Conservation (phyloP, 2,329 filamentous ascomycete species). For the Fusarium begoniae region DNA sequence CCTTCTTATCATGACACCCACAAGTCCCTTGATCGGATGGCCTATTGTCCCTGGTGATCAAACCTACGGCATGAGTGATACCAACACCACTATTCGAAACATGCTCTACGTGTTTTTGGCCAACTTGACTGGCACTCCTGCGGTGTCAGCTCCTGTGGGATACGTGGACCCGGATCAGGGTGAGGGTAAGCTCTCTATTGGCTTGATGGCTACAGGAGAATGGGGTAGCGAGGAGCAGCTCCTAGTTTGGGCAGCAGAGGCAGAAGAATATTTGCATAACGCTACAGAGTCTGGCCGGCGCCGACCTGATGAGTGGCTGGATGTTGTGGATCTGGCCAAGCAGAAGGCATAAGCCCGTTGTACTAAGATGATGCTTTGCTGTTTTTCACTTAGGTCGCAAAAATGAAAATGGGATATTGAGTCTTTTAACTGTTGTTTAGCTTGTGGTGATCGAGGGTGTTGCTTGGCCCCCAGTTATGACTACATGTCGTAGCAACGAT, state of each 20-base stretch:
- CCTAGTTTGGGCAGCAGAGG: conserved; percentile 66
- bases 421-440: background rate
- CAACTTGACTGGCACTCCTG: conserved; percentile 82
- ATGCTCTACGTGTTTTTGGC: conserved; percentile 91
- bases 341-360: background rate
- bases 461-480: background rate
- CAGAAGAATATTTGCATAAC: conserved; percentile 64
- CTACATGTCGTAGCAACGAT: background rate
- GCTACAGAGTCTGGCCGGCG: conserved; percentile 58
- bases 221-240: conserved; percentile 74
- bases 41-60: conserved; percentile 66
- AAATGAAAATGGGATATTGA: background rate
- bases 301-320: conserved; percentile 65
- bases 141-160: conserved; percentile 78
- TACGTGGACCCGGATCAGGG: conserved; percentile 69
- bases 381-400: background rate
- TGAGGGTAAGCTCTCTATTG: conserved; percentile 67
- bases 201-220: conserved; percentile 71
- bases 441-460: background rate
- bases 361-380: background rate
- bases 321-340: conserved; percentile 57
- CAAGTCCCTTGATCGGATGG: conserved; percentile 80
- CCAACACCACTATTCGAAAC: conserved; percentile 74
- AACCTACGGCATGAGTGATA: conserved; percentile 78
- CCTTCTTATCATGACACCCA: conserved; percentile 81